Base-by-base conservation (phyloP, 345 rosid species). In the Eucalyptus camaldulensis region DNA sequence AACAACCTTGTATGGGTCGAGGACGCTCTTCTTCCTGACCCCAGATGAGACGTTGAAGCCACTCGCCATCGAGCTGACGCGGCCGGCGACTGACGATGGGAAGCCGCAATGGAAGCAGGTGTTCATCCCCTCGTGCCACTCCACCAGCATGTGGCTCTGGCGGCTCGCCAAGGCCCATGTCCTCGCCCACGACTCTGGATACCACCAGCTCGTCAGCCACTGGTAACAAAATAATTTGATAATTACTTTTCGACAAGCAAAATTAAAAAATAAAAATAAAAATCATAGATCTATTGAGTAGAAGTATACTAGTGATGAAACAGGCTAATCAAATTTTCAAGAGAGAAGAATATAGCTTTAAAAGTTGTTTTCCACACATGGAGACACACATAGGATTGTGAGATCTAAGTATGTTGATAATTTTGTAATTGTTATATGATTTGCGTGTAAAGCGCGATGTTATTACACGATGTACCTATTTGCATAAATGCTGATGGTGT, bases 141-240 rank as follows among this genome's bases (percentile, higher is more conserved):
- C 95, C 85, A 97, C 98, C 1, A 90, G 89, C 17, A 27, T 43
- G 91, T 96, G 97, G 99, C 93, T 94, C 2, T 96, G 98, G 99
- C 94, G 33, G 87, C 88, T 96, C 9, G 97, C 99, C 76, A 97
- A 97, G 90, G 93, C 94, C 67, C 99, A 96, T 88, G 96, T 87
- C 25, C 91, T 93, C 49, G 90, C 97, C 45, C 97, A 95, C 88
- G 97, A 97, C 13, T 90, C 96, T 13, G 94, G 94, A 45, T 89
- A 93, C 72, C 97, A 96, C 89, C 96, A 96, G 69, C 98, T 96
- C 88, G 88, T 96, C 60, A 93, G 94, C 72, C 98, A 97, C 86
- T 97, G 98, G 97, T 96, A 94, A 69, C 13, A 69, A 69, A 69
- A 31, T 69, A 50, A 16, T 43, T 8, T 22, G 8, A 47, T 13